Percentiles rank a stretch among this genome's conserved stretches.
phyloP scores from a whole-genome alignment of 2,329 filamentous ascomycete species.

The Alternaria brassicae region DNA sequence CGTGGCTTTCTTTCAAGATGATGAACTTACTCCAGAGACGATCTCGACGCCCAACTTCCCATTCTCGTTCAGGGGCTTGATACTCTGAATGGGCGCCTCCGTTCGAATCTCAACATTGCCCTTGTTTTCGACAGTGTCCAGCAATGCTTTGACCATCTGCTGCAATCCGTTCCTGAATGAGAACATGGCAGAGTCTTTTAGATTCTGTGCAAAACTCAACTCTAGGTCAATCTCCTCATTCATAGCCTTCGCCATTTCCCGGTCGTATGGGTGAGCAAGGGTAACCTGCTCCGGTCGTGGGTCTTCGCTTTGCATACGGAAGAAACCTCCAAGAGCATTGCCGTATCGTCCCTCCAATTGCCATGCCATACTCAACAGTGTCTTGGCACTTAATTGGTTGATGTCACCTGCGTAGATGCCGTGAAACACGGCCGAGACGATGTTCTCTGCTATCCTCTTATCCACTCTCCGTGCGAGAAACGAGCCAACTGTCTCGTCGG shows the following conservation, averaged over 20 bases:
- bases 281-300: conserved; percentile 1
- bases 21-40: conserved; percentile 31
- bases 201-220: conserved; percentile 36
- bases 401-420: conserved; percentile 94
- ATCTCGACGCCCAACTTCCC: conserved; percentile 30
- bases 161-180: conserved; percentile 55
- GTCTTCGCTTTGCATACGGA: conserved; percentile 27
- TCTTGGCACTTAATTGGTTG: conserved; percentile 76
- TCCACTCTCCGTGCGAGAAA: conserved; percentile 67
- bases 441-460: conserved; percentile 68
- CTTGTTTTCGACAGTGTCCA: conserved; percentile 46
- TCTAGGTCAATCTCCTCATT: conserved; percentile 48
- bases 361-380: conserved; percentile 62
- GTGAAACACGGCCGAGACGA: conserved; percentile 78
- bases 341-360: conserved; percentile 58
- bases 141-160: conserved; percentile 49
- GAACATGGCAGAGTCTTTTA: conserved; percentile 50
- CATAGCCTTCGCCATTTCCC: conserved; percentile 33
- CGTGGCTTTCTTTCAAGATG: not conserved
- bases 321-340: conserved; percentile 30
- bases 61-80: conserved; percentile 20
- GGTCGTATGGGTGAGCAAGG: conserved; percentile 33
- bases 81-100: conserved; percentile 36
- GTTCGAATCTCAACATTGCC: conserved; percentile 52
- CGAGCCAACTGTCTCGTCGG: conserved; percentile 75